phyloP scores from a whole-genome alignment of 2,329 filamentous ascomycete genomes.

The Sporothrix protearum region DNA sequence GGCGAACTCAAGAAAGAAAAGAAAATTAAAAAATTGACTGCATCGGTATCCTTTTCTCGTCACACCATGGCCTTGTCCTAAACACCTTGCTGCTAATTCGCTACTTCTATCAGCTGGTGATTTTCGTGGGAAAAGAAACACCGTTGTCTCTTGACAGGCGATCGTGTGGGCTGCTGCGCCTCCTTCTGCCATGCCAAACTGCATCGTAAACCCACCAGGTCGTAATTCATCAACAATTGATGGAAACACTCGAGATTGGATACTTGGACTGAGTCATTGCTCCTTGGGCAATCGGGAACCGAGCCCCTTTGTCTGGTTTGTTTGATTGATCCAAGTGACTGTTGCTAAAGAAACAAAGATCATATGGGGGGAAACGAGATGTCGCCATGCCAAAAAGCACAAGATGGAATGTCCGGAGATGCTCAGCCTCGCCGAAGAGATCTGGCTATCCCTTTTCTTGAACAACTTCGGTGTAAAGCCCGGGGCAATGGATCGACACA shows the following conservation, averaged over 20 bases:
- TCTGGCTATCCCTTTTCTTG: neutral
- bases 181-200: constrained; percentile 5
- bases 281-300: neutral
- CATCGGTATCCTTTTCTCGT: neutral
- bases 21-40: neutral
- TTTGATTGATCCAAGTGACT: neutral
- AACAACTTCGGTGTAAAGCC: neutral
- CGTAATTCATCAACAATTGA: neutral
- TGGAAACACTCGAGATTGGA: neutral
- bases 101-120: neutral
- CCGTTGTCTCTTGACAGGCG: neutral
- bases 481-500: neutral
- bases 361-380: neutral
- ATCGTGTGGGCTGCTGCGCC: constrained; percentile 10
- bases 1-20: too few relatives aligned
- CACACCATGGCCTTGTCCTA: neutral
- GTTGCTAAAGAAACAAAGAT: neutral
- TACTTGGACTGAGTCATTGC: neutral
- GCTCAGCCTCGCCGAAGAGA: constrained; percentile 11
- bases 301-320: neutral
- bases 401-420: neutral
- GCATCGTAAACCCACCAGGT: neutral
- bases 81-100: neutral
- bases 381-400: neutral
- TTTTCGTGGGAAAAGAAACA: neutral